Evolutionary conservation across 2,329 filamentous ascomycete species (phyloP), one percentile per base, ranked within the genome.

Genomic region (Xylaria sp.): DNA sequence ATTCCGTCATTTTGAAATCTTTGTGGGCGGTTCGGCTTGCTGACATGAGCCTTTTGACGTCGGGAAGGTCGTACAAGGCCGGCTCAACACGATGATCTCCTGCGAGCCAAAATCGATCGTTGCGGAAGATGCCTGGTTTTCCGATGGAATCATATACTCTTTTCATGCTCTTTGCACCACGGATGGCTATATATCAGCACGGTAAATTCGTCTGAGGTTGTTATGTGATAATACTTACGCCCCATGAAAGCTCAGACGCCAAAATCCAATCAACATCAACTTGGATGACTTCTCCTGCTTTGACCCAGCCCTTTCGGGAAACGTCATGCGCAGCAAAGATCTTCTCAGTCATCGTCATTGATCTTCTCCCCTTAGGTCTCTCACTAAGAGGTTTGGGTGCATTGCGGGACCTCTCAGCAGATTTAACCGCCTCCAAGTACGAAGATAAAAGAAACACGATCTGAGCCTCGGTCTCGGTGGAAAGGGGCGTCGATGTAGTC

Each of bases 71-170:
- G n/a, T 77, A 77, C 7, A 80, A 71, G 0, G 81, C 76, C 1
- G 83, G 83, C 59, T 85, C 82, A 3, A 84, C 81, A 3, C 81
- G 77, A 67, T 85, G 83, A 69, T 85, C 84, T 1, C 80, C 80
- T 0, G 82, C 83, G 5, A 86, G 76, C 83, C 83, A 85, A 69
- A 85, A 80, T 0, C 83, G 74, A 67, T 85, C 82, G 59, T 84
- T 85, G 9, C 83, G 81, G 65, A 79, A 84, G n/a, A 83, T 81
- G 3, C 79, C 77, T 0, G 81, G 81, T 13, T 73, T 69, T 2
- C 81, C 80, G 7, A 85, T 70, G 3, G 72, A 59, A 4, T 81
- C 73, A 68, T 82, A 81, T 3, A 78, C 80, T 44, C 72, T 72
- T 36, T 79, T 76, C 82, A 84, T 84, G 45, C 78, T 77, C 62